These are phyloP conservation scores for Arthroderma sp. DNA, from an alignment of 2,329 filamentous ascomycete genomes.

Conservation along the genomic window DNA sequence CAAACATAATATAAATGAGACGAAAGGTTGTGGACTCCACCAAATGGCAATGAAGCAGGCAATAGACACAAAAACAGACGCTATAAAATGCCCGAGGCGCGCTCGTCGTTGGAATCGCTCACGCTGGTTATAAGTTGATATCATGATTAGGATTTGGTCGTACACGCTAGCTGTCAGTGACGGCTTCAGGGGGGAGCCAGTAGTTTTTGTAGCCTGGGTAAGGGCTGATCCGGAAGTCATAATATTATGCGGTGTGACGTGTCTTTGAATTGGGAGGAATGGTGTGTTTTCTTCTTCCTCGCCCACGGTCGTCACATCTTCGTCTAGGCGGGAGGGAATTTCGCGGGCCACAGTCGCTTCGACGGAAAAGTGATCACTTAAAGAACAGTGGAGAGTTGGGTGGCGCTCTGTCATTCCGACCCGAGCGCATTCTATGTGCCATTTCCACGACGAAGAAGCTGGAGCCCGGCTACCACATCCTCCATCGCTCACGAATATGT, in stretches of 20 bases:
- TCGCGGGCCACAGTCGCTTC: slow-evolving; percentile 57
- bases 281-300: slow-evolving; percentile 8
- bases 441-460: slow-evolving; percentile 32
- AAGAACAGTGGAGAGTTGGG: slow-evolving; percentile 64
- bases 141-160: slow-evolving; percentile 60
- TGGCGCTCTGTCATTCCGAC: slow-evolving; percentile 76
- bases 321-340: slow-evolving; percentile 1
- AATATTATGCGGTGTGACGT: background rate
- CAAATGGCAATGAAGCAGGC: slow-evolving; percentile 71
- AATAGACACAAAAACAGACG: slow-evolving; percentile 52
- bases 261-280: slow-evolving; percentile 12
- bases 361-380: slow-evolving; percentile 92
- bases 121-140: slow-evolving; percentile 53
- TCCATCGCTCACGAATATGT: slow-evolving; percentile 67
- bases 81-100: slow-evolving; percentile 61
- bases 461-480: slow-evolving; percentile 15
- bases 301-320: slow-evolving; percentile 2
- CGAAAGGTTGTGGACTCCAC: slow-evolving; percentile 66
- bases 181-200: slow-evolving; percentile 1
- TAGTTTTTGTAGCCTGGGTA: background rate
- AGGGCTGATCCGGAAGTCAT: slow-evolving; percentile 2
- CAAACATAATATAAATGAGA: slow-evolving; percentile 68
- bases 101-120: slow-evolving; percentile 59
- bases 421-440: slow-evolving; percentile 56
- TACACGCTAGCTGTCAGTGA: slow-evolving; percentile 35